Evolutionary conservation across 257 asterid genomes (phyloP), one percentile per base, ranked within the genome.

Genomic region (Petunia secreta): DNA sequence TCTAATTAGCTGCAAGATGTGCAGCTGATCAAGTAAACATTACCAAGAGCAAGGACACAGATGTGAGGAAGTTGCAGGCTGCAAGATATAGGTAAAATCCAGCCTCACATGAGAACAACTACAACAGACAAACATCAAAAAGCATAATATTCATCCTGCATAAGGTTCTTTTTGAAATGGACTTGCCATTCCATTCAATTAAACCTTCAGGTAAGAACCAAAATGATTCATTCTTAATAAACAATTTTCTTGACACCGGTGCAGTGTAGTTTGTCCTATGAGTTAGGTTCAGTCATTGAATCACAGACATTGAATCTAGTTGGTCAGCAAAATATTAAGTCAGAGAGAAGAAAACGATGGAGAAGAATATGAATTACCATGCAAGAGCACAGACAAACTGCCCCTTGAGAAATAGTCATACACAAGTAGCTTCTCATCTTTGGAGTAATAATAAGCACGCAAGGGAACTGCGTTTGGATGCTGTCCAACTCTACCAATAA

Each of bases 391-490:
- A 2, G 97, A 89, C 89, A 95, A 90, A 91, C 94, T 93, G 69
- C 99, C 91, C 41, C 79, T 89, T 8, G 96, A 73, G 84, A 89
- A 92, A 87, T 90, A 90, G 86, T 92, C 99, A 79, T 88, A 88
- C 41, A 95, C 98, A 16, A 95, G 89, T 63, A 95, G 97, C 91
- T 95, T 95, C 79, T 95, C 99, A 76, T 95, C 99, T 88, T 95
- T 95, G 87, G 99, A 95, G 89, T 92, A 95, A 82, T 95, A 95
- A 86, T 95, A 95, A 67, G 99, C 99, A 1, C 98, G 93, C 40
- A 95, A 82, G 75, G 97, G 97, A 68, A 89, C 97, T 8, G 88
- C 64, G 81, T 90, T 90, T 8, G 92, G 87, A 83, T 95, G 97
- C 81, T 90, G 98, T 48, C 97, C 97, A 63, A 92, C 91, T 82